Percentiles rank a stretch among this genome's conserved stretches.
These are phyloP conservation scores for Xylariaceae sp. DNA, from an alignment of 2,329 filamentous ascomycete genomes.

Conservation along the genomic window DNA sequence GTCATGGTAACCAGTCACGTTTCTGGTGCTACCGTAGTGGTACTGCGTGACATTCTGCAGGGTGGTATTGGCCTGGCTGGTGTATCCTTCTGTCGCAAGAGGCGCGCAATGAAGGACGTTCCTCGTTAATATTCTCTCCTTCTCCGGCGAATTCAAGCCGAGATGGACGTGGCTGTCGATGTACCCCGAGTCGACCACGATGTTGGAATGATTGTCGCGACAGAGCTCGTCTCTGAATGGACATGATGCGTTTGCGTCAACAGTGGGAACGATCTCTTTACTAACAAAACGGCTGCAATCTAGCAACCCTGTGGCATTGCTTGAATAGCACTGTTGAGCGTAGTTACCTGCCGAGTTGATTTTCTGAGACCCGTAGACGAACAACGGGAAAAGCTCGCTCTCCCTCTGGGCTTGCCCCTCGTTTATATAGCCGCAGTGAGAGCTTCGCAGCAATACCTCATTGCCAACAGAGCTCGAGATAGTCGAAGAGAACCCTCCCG, in stretches of 20 bases:
- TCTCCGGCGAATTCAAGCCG: constrained; percentile 6
- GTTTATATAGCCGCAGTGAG: not conserved
- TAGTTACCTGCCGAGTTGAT: constrained; percentile 9
- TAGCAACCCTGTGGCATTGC: not conserved
- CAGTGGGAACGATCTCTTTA: not conserved
- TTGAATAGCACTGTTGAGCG: constrained; percentile 11
- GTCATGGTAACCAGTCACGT: not conserved
- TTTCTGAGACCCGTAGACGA: not conserved
- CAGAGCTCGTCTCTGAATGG: constrained; percentile 8
- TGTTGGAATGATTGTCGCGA: constrained; percentile 1
- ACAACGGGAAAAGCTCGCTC: not conserved
- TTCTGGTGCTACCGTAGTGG: constrained; percentile 1
- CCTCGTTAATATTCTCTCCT: constrained; percentile 1
- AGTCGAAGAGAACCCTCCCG: constrained; percentile 9
- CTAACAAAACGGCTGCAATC: not conserved
- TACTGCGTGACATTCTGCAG: constrained; percentile 1
- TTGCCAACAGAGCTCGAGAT: constrained; percentile 2
- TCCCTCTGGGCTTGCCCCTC: too few relatives aligned
- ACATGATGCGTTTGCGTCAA: constrained; percentile 6
- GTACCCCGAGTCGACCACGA: constrained; percentile 8
- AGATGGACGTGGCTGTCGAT: constrained; percentile 4
- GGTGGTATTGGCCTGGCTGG: not conserved
- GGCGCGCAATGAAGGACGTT: constrained; percentile 11
- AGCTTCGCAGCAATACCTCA: constrained; percentile 6
- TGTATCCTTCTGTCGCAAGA: constrained; percentile 6